Evolutionary conservation across 441 rosid species (phyloP), one percentile per base, ranked within the genome.

Genomic region (Mallotus repandus): DNA sequence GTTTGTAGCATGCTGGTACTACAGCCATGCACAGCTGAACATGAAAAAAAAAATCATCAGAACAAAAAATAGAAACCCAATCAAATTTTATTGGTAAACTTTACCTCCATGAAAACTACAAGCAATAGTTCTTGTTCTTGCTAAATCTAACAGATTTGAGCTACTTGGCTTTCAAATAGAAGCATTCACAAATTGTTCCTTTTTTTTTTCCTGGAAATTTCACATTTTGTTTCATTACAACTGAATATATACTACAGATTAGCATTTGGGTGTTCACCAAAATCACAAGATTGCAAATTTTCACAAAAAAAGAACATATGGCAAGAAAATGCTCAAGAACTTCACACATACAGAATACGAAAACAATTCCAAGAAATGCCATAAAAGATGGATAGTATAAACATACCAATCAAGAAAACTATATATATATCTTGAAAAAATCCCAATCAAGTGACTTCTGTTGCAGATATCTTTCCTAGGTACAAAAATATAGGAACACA

Each of bases 1-100:
- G 52, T 74, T 84, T 88, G 80, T 73, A 89, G 81, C 85, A 79
- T 64, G 78, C 63, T 63, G 82, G 80, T 74, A 86, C 76, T 79
- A 81, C 58, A 60, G 89, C 88, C 97, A 89, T 88, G 56, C 7
- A 55, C 68, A 76, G 82, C 87, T 87, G 82, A 64, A 72, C 10
- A 5, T n/a, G 63, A 43, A 54, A 53, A 66, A 18, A 29, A 29
- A 29, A 29, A 29, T 29, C 32, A 29, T 29, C 32, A 29, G 3
- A 29, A 29, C 57, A 38, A 5, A 15, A 29, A 49, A 5, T 65
- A 56, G 2, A 58, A 58, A 12, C 2, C 38, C 5, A 43, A 43
- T 43, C 10, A 43, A 43, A 9, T 9, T 43, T 43, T 19, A 3
- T 29, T 29, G 32, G 32, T 29, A 29, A 29, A 29, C 32, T 29